Base-by-base conservation (phyloP, 805 yeast species). In the Teunomyces stri region DNA sequence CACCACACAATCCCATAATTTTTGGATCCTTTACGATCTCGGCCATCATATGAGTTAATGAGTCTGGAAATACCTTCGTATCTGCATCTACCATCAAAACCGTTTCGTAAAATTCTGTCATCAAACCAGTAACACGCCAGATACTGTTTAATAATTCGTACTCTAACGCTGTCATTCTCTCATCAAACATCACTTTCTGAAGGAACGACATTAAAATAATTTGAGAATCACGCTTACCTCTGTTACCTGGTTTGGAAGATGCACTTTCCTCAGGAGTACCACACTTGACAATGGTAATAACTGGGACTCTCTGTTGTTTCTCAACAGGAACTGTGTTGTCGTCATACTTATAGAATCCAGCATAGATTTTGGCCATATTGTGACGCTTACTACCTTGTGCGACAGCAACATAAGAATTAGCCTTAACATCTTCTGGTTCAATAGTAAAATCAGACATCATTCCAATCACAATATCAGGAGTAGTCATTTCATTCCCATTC, bases 211-310 rank as follows among this genome's bases (percentile, higher is more conserved):
- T 90, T 57, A 90, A 72, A 51, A 90, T 84, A 50, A 90, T 84
- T 65, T 90, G 97, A 18, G 97, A 88, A 62, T 90, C 97, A 70
- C 97, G 87, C 66, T 90, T 90, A 69, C 97, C 97, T 75, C 97
- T 84, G 65, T 90, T 90, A 55, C 97, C 97, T 4, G 96, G 96
- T 61, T 72, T 72, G 16, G 76, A 62, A 3, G 84, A 74, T 11
- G 77, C 75, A 28, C 80, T 83, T 64, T 89, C 96, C 18, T 75
- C 83, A 10, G 89, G 89, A 0, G 96, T 85, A 50, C 97, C 97
- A 67, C 95, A 87, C 64, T 90, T 90, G 27, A 88, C 95, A 57
- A 91, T 74, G 27, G 84, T 72, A 18, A 91, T 62, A 54, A 90
- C 74, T 1, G 97, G 97, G 20, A 87, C 87, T 53, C 89, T 78